A percentile compares a stretch with the other conserved stretches of the same genome.
Conservation (phyloP, 208 protist genomes). For the Leishmania turanica region DNA sequence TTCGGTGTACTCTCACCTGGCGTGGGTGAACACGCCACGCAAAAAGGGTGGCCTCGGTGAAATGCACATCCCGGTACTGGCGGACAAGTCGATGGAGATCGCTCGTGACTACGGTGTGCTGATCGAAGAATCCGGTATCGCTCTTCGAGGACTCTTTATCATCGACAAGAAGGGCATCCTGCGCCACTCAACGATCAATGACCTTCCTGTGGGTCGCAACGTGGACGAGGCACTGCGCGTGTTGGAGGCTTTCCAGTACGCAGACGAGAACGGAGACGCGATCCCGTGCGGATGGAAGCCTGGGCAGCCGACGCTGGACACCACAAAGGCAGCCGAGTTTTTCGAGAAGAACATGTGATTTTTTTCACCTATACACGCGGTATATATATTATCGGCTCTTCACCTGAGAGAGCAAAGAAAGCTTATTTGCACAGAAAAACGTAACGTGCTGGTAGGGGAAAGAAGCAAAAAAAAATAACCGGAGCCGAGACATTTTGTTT, state of each 20-base stretch:
- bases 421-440: background rate
- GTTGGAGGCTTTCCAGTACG: slow-evolving; percentile 96
- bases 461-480: background rate
- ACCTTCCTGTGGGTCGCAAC: slow-evolving; percentile 95
- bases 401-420: background rate
- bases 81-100: slow-evolving; percentile 96
- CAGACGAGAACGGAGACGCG: slow-evolving; percentile 95
- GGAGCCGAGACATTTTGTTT: background rate
- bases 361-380: background rate
- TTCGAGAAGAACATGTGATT: slow-evolving; percentile 84
- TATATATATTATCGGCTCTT: background rate
- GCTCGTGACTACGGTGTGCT: slow-evolving; percentile 95
- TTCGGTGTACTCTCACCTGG: slow-evolving; percentile 94
- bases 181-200: slow-evolving; percentile 94
- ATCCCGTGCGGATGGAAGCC: slow-evolving; percentile 96
- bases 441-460: background rate
- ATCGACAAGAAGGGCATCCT: slow-evolving; percentile 95
- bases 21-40: slow-evolving; percentile 95
- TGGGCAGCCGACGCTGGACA: slow-evolving; percentile 92
- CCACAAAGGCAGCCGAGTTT: slow-evolving; percentile 90
- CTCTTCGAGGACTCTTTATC: slow-evolving; percentile 95
- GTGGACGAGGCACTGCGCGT: slow-evolving; percentile 97
- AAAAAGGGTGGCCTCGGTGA: slow-evolving; percentile 96
- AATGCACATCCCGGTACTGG: slow-evolving; percentile 96
- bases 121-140: slow-evolving; percentile 84